Evolutionary conservation across 805 yeast species (phyloP).

Genomic region (Kluyveromyces siamensis): DNA sequence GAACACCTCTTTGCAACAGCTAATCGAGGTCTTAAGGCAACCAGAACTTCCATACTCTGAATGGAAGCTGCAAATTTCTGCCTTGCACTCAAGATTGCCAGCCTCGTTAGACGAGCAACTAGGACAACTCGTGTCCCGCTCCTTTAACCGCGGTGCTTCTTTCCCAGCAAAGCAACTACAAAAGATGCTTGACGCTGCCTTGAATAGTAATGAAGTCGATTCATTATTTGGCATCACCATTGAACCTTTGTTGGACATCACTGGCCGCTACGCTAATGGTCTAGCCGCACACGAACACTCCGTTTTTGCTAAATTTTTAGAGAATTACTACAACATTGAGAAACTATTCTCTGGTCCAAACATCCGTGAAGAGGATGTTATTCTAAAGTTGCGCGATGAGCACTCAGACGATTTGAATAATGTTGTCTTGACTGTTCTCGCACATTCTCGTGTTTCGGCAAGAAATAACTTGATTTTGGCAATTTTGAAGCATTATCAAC

Average conservation of each 20-base stretch:
- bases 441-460: constrained; percentile 89
- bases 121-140: constrained; percentile 56
- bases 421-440: constrained; percentile 66
- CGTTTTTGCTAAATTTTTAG: constrained; percentile 60
- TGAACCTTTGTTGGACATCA: constrained; percentile 67
- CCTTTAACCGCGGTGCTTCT: constrained; percentile 57
- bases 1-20: constrained; percentile 68
- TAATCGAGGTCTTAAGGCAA: constrained; percentile 66
- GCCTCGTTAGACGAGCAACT: constrained; percentile 62
- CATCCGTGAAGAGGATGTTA: constrained; percentile 79
- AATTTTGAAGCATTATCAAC: constrained; percentile 73
- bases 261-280: constrained; percentile 64
- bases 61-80: constrained; percentile 80
- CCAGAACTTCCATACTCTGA: constrained; percentile 85
- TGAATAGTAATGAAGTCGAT: constrained; percentile 40
- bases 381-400: constrained; percentile 80
- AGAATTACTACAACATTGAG: constrained; percentile 72
- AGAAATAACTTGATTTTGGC: constrained; percentile 87
- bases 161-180: constrained; percentile 88
- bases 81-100: constrained; percentile 87
- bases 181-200: constrained; percentile 58
- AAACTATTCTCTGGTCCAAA: constrained; percentile 66
- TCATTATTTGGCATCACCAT: constrained; percentile 47
- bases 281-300: constrained; percentile 74
- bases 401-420: constrained; percentile 63